Percentiles rank a stretch among this genome's conserved stretches.
Conservation (phyloP, 257 asterid genomes). For the Cruciata laevipes region DNA sequence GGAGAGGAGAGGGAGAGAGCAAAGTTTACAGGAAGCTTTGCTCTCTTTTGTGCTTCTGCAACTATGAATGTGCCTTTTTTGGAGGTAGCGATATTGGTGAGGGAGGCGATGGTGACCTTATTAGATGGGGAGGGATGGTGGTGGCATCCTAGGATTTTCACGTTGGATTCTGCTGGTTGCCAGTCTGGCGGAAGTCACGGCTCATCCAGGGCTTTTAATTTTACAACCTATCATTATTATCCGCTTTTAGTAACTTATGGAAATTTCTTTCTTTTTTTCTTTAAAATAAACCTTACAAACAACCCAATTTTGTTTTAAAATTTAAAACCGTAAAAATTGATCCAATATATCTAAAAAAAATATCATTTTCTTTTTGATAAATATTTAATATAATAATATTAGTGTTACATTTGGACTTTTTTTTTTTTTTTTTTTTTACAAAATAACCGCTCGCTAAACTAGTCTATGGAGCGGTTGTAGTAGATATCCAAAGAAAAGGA, state of each 20-base stretch:
- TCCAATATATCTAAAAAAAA: no score
- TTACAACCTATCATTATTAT: not conserved
- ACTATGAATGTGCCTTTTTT: not conserved
- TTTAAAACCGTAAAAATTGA: no score
- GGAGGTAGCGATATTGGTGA: not conserved
- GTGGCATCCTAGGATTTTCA: not conserved
- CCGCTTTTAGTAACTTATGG: not conserved
- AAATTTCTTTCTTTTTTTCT: no score
- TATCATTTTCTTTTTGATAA: no score
- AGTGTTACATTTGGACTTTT: no score
- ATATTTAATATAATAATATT: no score
- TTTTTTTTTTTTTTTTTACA: no score
- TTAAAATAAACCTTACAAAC: no score
- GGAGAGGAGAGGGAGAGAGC: not conserved
- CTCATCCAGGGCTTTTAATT: not conserved
- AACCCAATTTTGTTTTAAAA: no score
- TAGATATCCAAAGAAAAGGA: no score
- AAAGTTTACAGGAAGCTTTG: slow-evolving; percentile 7
- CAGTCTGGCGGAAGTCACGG: not conserved
- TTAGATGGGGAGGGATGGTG: not conserved
- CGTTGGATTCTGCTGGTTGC: not conserved
- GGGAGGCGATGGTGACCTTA: not conserved
- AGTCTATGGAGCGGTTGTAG: no score
- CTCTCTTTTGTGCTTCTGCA: not conserved
- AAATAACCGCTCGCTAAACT: no score